These are phyloP conservation scores for Brassica hybrid DNA, from an alignment of 441 rosid genomes.

Conservation along the genomic window DNA sequence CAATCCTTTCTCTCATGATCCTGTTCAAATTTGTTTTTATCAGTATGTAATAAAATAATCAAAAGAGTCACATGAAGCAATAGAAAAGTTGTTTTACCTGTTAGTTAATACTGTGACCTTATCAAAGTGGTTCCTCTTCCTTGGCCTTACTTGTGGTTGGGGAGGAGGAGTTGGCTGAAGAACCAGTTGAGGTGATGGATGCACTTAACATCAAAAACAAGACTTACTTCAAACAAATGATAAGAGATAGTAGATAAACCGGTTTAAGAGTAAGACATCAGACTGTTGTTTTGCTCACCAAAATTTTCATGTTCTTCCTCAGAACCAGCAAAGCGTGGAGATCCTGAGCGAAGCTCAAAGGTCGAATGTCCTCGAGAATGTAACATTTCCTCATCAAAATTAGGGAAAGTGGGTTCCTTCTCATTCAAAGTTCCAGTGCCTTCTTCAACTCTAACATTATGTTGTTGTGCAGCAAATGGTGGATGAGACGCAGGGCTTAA, in stretches of 20 bases:
- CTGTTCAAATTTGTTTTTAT: slow-evolving; percentile 47
- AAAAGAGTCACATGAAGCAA: slow-evolving; percentile 23
- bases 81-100: slow-evolving; percentile 48
- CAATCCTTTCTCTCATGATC: slow-evolving; percentile 63
- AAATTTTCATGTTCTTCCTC: slow-evolving; percentile 43
- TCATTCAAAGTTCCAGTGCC: slow-evolving; percentile 39
- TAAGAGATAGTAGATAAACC: not conserved
- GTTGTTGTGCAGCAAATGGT: slow-evolving; percentile 35
- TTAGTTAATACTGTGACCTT: slow-evolving; percentile 61
- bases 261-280: not conserved
- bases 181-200: slow-evolving; percentile 58
- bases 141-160: slow-evolving; percentile 45
- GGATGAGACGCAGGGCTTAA: slow-evolving; percentile 42
- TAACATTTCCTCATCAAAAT: slow-evolving; percentile 48
- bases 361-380: slow-evolving; percentile 47
- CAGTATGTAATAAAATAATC: slow-evolving; percentile 25
- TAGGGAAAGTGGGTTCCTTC: slow-evolving; percentile 50
- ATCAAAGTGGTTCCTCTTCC: slow-evolving; percentile 73
- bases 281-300: slow-evolving; percentile 51
- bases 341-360: slow-evolving; percentile 54
- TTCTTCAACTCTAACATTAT: slow-evolving; percentile 38
- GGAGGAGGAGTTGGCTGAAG: slow-evolving; percentile 63
- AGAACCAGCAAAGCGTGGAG: slow-evolving; percentile 48
- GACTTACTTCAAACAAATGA: not conserved
- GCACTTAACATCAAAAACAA: slow-evolving; percentile 48